Evolutionary conservation across 1,139 yeast species (phyloP).

Genomic region (Tardiomyces depauwii): DNA sequence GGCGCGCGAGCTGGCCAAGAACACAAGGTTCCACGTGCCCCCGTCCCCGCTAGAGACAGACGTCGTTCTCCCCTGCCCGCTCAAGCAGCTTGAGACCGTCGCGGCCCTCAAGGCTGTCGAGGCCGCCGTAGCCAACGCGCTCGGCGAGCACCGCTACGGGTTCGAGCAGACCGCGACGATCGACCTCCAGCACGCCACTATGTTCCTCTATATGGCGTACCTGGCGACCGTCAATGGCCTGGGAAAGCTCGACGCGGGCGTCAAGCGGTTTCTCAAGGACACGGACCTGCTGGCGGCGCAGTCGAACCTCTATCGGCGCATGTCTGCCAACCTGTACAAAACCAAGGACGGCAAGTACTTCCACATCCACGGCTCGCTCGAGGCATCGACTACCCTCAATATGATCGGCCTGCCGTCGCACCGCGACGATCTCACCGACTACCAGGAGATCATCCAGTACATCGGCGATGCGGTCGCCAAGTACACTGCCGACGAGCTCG

Average conservation of each 20-base stretch:
- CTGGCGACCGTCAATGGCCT: slow-evolving; percentile 23
- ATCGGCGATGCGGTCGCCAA: slow-evolving; percentile 21
- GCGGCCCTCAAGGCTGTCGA: slow-evolving; percentile 25
- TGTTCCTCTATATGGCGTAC: slow-evolving; percentile 24
- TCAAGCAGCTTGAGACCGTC: slow-evolving; percentile 24
- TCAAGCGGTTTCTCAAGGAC: slow-evolving; percentile 15
- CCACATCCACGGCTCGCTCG: slow-evolving; percentile 29
- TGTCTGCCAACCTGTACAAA: slow-evolving; percentile 27
- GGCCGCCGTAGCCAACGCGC: slow-evolving; percentile 20
- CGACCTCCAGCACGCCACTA: slow-evolving; percentile 23
- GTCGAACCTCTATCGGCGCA: slow-evolving; percentile 23
- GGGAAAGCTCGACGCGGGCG: slow-evolving; percentile 20
- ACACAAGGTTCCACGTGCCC: slow-evolving; percentile 14
- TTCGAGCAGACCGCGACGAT: slow-evolving; percentile 11
- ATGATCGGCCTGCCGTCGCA: slow-evolving; percentile 28
- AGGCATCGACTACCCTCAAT: slow-evolving; percentile 24
- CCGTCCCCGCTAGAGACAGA: slow-evolving; percentile 8
- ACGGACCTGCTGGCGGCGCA: slow-evolving; percentile 26
- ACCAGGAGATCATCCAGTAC: slow-evolving; percentile 19
- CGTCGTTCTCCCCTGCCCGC: slow-evolving; percentile 21
- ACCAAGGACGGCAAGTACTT: slow-evolving; percentile 26
- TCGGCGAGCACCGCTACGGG: slow-evolving; percentile 19
- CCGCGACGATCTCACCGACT: slow-evolving; percentile 18
- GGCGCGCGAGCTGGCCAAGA: slow-evolving; percentile 12
- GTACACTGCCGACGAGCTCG: slow-evolving; percentile 19